Percentiles rank a stretch among this genome's conserved stretches.
These are phyloP conservation scores for Cyclotella distinguenda DNA, from an alignment of 108 stramenopile species.

Conservation along the genomic window DNA sequence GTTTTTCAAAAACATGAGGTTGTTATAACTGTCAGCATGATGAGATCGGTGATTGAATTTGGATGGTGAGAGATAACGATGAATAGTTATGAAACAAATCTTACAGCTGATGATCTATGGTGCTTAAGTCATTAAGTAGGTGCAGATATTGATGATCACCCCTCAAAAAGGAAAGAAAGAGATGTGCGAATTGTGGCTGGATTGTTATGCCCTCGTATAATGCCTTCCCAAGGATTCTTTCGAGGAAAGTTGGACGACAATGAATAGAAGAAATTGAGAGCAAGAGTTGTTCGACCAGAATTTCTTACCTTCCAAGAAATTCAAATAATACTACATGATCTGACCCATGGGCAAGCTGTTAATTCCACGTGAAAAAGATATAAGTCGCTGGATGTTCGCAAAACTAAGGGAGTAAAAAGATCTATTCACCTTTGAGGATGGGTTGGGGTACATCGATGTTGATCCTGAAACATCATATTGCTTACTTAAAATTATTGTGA, in stretches of 20 bases:
- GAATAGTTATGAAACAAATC: not conserved
- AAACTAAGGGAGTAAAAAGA: too few relatives aligned
- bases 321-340: conserved; percentile 86
- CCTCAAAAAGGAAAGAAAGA: conserved; percentile 92
- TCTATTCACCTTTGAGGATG: conserved; percentile 55
- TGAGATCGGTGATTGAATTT: not conserved
- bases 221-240: conserved; percentile 92
- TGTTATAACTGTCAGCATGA: conserved; percentile 52
- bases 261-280: too few relatives aligned
- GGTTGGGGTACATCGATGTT: conserved; percentile 90
- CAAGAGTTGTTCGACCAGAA: too few relatives aligned
- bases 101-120: conserved; percentile 87
- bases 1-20: conserved; percentile 94
- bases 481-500: not conserved
- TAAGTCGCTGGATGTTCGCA: too few relatives aligned
- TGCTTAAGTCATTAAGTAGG: conserved; percentile 83
- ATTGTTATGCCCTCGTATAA: conserved; percentile 96
- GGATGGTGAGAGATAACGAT: not conserved
- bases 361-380: not conserved
- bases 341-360: conserved; percentile 58
- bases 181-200: conserved; percentile 95
- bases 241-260: conserved; percentile 5
- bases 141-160: conserved; percentile 91
- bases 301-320: conserved; percentile 59
- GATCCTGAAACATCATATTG: conserved; percentile 9